Evolutionary conservation across 805 yeast species (phyloP), one percentile per base, ranked within the genome.

Genomic region (Candida taoyuanica): DNA sequence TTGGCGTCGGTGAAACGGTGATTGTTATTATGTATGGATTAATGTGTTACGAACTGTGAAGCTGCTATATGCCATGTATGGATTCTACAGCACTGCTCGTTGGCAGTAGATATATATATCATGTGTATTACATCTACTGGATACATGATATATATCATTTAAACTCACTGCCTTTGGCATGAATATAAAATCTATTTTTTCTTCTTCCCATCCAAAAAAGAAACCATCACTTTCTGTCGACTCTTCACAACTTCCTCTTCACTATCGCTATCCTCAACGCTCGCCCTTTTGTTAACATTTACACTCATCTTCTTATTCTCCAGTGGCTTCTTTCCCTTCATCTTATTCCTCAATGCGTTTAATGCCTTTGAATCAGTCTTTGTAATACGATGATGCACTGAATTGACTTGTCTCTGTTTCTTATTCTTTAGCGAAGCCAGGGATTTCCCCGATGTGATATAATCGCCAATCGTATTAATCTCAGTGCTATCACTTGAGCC

Each of bases 391-490:
- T 37, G 42, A 4, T 18, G 30, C 5, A 23, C 20, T 3, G 34
- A 31, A 13, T 37, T 18, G 7, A 33, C 39, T 11, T 16, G 32
- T 5, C 38, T 19, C 36, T 38, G 37, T 27, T 47, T 50, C 34
- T 42, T 45, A 8, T 42, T 44, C 21, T 38, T 41, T 12, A 49
- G 29, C 1, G 55, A 43, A 1, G 43, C 29, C 11, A 52, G 29
- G 0, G 53, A 43, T 34, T 51, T 50, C 3, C 53, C 55, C 4
- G 56, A 48, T 14, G 42, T 33, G 13, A 54, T 37, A 34, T 54
- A 55, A 25, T 55, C 60, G 4, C 55, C 58, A 5, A 55, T 54
- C 2, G 56, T 49, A 35, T 43, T 46, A n/a, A 46, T 46, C 7
- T 43, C 43, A 6, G 33, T 20, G 2, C 14, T 29, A 7, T 36